Evolutionary conservation across 352 stramenopile species (phyloP).

Genomic region (Globisporangium cylindrosporum): DNA sequence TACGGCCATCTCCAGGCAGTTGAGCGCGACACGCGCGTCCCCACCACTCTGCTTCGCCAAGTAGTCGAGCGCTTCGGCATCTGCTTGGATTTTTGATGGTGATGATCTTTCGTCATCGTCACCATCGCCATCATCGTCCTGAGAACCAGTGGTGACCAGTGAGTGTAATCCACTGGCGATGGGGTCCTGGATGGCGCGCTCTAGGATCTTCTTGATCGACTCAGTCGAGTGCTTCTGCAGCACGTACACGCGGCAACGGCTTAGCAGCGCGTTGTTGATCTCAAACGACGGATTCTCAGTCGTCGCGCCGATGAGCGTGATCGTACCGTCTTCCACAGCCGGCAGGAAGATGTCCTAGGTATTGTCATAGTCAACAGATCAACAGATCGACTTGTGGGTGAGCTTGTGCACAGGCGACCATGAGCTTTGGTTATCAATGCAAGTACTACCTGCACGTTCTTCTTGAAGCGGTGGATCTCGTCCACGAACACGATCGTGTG

Average conservation of each 20-base stretch:
- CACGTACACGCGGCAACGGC: conserved; percentile 75
- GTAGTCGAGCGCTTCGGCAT: conserved; percentile 59
- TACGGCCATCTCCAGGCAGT: conserved; percentile 78
- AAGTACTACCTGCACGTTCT: conserved; percentile 59
- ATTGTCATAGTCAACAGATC: neutral
- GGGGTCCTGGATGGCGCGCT: conserved; percentile 47
- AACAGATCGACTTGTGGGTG: too few relatives aligned
- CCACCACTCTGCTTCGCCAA: conserved; percentile 72
- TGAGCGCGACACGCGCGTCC: conserved; percentile 78
- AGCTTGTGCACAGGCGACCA: too few relatives aligned
- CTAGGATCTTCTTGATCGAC: conserved; percentile 65
- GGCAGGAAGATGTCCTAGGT: conserved; percentile 80
- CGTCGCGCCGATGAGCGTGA: conserved; percentile 87
- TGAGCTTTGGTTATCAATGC: too few relatives aligned
- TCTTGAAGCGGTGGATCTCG: conserved; percentile 89
- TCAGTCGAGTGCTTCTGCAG: conserved; percentile 65
- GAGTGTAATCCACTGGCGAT: conserved; percentile 28
- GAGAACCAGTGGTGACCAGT: neutral
- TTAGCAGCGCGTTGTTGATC: conserved; percentile 83
- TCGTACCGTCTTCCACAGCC: conserved; percentile 75
- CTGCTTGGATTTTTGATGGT: conserved; percentile 33
- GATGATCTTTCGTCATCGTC: conserved; percentile 6
- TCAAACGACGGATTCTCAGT: conserved; percentile 90
- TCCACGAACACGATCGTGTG: conserved; percentile 87
- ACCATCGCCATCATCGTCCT: too few relatives aligned